Evolutionary conservation across 768 basidiomycete genomes (phyloP).

Genomic region (Trametes coccinea): DNA sequence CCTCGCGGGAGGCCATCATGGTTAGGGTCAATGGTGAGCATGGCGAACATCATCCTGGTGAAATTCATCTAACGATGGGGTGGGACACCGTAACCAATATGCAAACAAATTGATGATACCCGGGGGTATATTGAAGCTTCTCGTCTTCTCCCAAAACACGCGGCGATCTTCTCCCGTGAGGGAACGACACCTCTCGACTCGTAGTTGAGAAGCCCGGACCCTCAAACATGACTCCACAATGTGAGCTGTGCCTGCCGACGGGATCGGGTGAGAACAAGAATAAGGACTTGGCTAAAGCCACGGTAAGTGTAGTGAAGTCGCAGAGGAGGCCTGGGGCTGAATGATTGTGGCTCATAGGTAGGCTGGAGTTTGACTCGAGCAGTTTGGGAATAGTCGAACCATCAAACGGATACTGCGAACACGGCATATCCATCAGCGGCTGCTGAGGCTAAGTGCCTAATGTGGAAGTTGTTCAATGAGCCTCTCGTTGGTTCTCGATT

Average conservation of each 20-base stretch:
- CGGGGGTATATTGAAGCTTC: background rate
- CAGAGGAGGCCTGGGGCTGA: background rate
- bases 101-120: background rate
- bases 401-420: no score
- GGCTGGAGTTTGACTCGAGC: background rate
- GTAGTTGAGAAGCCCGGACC: background rate
- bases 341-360: background rate
- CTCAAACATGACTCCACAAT: background rate
- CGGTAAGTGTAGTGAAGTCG: background rate
- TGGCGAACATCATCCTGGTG: no score
- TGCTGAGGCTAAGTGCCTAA: no score
- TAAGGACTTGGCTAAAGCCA: background rate
- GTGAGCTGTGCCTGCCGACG: background rate
- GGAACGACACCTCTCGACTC: background rate
- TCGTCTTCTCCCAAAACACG: background rate
- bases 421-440: no score
- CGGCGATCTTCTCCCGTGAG: background rate
- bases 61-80: background rate
- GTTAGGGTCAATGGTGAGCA: no score
- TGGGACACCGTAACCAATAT: background rate
- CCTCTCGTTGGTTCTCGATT: no score
- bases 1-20: no score
- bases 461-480: no score
- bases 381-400: background rate
- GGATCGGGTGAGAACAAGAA: background rate